Base-by-base conservation (phyloP, 2,329 filamentous ascomycete genomes). In the Beauveria sp. region DNA sequence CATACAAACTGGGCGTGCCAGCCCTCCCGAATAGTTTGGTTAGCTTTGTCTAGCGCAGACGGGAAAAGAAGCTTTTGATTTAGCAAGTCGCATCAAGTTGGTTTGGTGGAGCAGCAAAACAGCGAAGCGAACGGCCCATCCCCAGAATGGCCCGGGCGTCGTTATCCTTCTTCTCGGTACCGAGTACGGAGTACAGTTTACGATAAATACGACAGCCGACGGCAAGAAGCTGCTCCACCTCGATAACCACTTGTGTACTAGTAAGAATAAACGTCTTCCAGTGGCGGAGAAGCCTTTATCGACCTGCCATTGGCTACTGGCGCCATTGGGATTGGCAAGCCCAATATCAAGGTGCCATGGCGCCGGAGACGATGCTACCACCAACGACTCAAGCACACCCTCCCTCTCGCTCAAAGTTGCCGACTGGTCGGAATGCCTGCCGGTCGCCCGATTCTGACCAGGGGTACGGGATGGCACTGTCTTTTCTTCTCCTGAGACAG, bases 181-280 rank as follows among this genome's bases (percentile, higher is more conserved):
- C 22, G 49, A 20, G 16, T 26, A 31, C 26, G 26, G 8, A 10
- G 2, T 38, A 38, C 18, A 18, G 16, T 43, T 18, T 43, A 10
- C 57, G 57, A 60, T 45, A 46, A 60, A 60, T 60, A 60, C 57
- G 57, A 60, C 57, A 60, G 49, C 24, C 57, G 48, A 46, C 20
- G 57, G 38, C 28, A 34, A 6, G 10, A 60, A 48, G n/a, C 16
- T 24, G n/a, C 38, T 38, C 51, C 24, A 43, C 22, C 46, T 18
- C 55, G 34, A 38, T 38, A 38, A 38, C 34, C 5, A 38, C 34
- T 38, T 38, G 12, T 38, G 5, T 50, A 20, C 40, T 22, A 20
- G 24, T 51, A 51, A 4, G 9, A 55, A 18, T 14, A 45, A 59
- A 51, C 46, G 56, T 42, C 24, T 58, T 42, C 31, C 22, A 49